These are phyloP conservation scores for Naumovozyma castellii DNA, from an alignment of 805 yeast genomes.

Conservation along the genomic window DNA sequence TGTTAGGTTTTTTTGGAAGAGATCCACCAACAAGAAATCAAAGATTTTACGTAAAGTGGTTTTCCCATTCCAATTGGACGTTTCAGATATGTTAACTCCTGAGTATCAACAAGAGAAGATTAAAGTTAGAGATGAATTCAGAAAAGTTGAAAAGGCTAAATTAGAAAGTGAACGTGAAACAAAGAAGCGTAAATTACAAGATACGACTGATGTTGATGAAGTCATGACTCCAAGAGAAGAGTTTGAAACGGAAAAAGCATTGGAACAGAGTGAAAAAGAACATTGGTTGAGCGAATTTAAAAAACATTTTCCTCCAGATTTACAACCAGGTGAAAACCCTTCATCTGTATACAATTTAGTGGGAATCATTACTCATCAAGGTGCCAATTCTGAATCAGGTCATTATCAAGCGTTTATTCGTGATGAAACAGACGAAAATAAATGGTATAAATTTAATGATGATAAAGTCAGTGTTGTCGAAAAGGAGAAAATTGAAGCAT, in stretches of 20 bases:
- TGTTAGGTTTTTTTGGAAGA: constrained; percentile 93
- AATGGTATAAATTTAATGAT: constrained; percentile 94
- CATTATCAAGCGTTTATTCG: constrained; percentile 88
- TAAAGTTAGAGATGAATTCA: constrained; percentile 65
- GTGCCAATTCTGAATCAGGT: constrained; percentile 93
- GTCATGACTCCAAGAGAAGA: constrained; percentile 42
- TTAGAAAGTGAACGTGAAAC: constrained; percentile 64
- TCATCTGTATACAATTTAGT: constrained; percentile 76
- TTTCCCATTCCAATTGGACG: constrained; percentile 88
- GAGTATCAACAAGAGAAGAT: constrained; percentile 58
- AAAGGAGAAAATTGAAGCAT: constrained; percentile 69
- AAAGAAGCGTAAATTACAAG: constrained; percentile 41
- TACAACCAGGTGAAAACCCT: constrained; percentile 62
- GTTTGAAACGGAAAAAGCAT: constrained; percentile 41
- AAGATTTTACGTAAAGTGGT: constrained; percentile 89
- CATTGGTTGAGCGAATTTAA: constrained; percentile 42
- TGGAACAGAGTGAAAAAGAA: constrained; percentile 37
- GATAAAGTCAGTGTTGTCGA: constrained; percentile 74
- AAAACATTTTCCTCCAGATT: constrained; percentile 39
- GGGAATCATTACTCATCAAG: constrained; percentile 86
- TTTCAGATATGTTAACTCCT: constrained; percentile 78
- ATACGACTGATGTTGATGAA: constrained; percentile 6
- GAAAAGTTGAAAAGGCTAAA: constrained; percentile 65
- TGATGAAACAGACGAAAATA: constrained; percentile 62
- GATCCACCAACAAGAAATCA: constrained; percentile 81